Conservation (phyloP, 1,139 yeast species). For the Pichia terricola region DNA sequence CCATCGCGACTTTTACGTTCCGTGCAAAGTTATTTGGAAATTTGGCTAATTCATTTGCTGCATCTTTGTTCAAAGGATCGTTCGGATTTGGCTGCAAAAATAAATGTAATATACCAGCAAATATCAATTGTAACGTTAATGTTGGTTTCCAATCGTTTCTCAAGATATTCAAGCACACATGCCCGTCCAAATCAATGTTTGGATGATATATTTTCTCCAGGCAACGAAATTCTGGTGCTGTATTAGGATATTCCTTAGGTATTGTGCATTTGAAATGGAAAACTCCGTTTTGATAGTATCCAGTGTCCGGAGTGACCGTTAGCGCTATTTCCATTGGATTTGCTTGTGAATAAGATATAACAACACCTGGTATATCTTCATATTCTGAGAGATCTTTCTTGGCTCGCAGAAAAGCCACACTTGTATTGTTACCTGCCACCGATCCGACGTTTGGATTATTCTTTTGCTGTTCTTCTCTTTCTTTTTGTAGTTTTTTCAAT, state of each 20-base stretch:
- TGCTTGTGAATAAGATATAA: constrained; percentile 8
- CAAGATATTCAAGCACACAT: constrained; percentile 81
- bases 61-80: constrained; percentile 87
- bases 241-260: constrained; percentile 75
- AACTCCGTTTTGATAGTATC: constrained; percentile 61
- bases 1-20: constrained; percentile 58
- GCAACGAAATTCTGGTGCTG: constrained; percentile 81
- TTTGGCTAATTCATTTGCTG: constrained; percentile 65
- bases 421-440: not conserved
- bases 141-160: constrained; percentile 98
- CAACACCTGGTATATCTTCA: constrained; percentile 17
- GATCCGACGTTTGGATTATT: not conserved
- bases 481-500: constrained; percentile 22
- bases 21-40: constrained; percentile 46
- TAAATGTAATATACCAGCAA: constrained; percentile 78
- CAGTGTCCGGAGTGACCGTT: constrained; percentile 63
- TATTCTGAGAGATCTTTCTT: constrained; percentile 25
- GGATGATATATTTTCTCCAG: constrained; percentile 78
- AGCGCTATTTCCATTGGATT: constrained; percentile 49
- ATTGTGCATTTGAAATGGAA: constrained; percentile 60
- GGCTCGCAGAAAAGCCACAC: constrained; percentile 22
- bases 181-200: constrained; percentile 83
- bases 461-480: constrained; percentile 8
- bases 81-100: constrained; percentile 86
- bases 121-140: constrained; percentile 66